These are phyloP conservation scores for Fomitopsis pinicola DNA, from an alignment of 1,284 basidiomycete species.

Conservation along the genomic window DNA sequence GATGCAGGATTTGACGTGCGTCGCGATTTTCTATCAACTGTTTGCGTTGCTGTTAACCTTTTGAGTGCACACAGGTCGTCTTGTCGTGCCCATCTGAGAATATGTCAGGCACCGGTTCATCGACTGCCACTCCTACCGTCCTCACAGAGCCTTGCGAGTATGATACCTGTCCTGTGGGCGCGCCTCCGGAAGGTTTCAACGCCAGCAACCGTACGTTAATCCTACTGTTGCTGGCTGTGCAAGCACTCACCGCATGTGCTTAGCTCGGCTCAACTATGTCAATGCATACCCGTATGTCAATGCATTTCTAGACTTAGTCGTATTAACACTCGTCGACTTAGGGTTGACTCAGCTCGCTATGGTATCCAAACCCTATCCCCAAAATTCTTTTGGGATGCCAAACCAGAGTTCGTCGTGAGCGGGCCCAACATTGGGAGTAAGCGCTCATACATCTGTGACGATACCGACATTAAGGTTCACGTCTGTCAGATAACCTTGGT, in stretches of 20 bases:
- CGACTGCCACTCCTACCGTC: slow-evolving; percentile 16
- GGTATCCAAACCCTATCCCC: slow-evolving; percentile 45
- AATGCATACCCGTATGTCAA: slow-evolving; percentile 25
- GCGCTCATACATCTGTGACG: slow-evolving; percentile 13
- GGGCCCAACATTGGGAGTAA: slow-evolving; percentile 49
- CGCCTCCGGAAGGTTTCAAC: slow-evolving; percentile 42
- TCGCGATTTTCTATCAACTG: background rate
- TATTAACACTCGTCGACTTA: background rate
- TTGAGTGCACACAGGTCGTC: slow-evolving; percentile 29
- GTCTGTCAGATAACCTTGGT: slow-evolving; percentile 35
- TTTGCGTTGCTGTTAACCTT: background rate
- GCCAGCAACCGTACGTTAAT: slow-evolving; percentile 35
- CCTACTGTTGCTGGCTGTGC: too few relatives aligned
- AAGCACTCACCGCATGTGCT: background rate
- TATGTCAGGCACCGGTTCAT: slow-evolving; percentile 38
- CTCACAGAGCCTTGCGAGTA: slow-evolving; percentile 36
- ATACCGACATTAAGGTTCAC: background rate
- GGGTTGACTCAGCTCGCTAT: slow-evolving; percentile 38
- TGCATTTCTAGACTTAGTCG: slow-evolving; percentile 29
- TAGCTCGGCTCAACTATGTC: slow-evolving; percentile 34
- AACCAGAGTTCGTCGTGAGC: slow-evolving; percentile 47
- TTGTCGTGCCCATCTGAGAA: slow-evolving; percentile 38
- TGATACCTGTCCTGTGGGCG: slow-evolving; percentile 36
- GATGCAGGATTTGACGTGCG: slow-evolving; percentile 38
- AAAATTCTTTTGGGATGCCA: slow-evolving; percentile 31